Conservation (phyloP, 768 basidiomycete genomes). For the Pulveroboletus sp. region DNA sequence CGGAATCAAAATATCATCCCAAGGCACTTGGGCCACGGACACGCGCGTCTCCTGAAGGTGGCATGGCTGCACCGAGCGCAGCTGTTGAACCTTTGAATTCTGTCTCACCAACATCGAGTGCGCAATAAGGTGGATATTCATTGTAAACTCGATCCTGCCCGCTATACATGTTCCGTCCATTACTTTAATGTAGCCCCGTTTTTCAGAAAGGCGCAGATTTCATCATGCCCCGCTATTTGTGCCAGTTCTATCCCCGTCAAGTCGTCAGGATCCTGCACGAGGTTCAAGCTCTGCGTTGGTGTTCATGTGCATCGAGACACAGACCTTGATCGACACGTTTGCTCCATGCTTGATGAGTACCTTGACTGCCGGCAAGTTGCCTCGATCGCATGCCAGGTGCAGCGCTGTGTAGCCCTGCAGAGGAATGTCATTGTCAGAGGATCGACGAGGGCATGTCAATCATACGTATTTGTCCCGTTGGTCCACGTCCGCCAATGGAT, state of each 20-base stretch:
- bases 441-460: constrained; percentile 4
- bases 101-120: not conserved
- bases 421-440: constrained; percentile 3
- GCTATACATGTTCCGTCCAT: constrained; percentile 1
- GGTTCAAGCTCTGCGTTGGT: constrained; percentile 2
- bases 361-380: constrained; percentile 54
- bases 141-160: not conserved
- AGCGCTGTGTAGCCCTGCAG: constrained; percentile 82
- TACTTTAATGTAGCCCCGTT: constrained; percentile 11
- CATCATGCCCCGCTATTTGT: constrained; percentile 51
- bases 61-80: not conserved
- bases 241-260: constrained; percentile 62
- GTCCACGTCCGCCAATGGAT: constrained; percentile 52
- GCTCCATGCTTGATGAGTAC: constrained; percentile 65
- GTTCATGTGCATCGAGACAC: constrained; percentile 2
- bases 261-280: constrained; percentile 62
- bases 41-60: constrained; percentile 1
- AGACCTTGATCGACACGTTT: constrained; percentile 61
- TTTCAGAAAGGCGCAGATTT: constrained; percentile 41
- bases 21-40: constrained; percentile 28
- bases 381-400: constrained; percentile 86
- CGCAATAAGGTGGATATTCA: constrained; percentile 8
- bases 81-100: not conserved
- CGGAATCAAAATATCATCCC: constrained; percentile 54
- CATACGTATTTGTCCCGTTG: constrained; percentile 72